Conservation (phyloP, 164 flowering plant species). For the Vitis amurensis region DNA sequence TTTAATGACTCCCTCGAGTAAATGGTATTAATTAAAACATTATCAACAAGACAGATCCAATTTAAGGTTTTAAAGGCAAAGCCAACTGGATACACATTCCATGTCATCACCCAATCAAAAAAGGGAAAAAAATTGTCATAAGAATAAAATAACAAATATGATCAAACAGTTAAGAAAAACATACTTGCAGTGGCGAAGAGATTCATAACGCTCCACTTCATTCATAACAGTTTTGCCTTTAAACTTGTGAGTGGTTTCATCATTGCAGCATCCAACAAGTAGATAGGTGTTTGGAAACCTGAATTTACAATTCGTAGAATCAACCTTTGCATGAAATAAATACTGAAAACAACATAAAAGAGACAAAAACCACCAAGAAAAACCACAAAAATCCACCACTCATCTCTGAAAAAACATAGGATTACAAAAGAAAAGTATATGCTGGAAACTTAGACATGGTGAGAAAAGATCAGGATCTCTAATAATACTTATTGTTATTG, state of each 20-base stretch:
- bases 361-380: not conserved
- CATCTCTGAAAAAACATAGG: no score
- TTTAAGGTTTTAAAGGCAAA: no score
- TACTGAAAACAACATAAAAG: not conserved
- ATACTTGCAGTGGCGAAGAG: slow-evolving; percentile 96
- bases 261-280: slow-evolving; percentile 94
- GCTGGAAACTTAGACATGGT: no score
- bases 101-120: no score
- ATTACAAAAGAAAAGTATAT: no score
- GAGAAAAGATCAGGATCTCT: no score
- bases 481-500: no score
- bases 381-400: not conserved
- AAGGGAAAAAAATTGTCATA: not conserved
- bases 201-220: slow-evolving; percentile 78
- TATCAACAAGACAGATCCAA: no score
- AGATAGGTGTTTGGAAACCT: slow-evolving; percentile 89
- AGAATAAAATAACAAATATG: not conserved
- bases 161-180: not conserved
- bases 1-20: no score
- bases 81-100: no score
- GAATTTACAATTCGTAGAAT: not conserved
- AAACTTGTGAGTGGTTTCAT: slow-evolving; percentile 70
- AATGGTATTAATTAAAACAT: no score
- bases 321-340: not conserved
- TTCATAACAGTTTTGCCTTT: slow-evolving; percentile 98